phyloP scores from a whole-genome alignment of 177 flowering plant species.

The Tripterygium wilfordii region DNA sequence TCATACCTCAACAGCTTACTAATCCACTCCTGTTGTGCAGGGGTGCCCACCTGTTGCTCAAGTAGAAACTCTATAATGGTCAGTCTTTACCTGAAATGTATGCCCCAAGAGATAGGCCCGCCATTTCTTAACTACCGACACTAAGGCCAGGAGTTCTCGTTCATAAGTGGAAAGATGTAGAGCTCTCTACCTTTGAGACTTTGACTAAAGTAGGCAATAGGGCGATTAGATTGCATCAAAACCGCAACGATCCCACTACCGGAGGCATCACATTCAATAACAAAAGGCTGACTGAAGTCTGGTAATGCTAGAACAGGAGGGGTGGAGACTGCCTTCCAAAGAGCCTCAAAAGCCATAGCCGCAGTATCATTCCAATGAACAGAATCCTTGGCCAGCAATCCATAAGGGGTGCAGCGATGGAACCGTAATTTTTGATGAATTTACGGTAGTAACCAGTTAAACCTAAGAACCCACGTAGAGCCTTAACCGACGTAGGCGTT shows the following conservation, averaged over 20 bases:
- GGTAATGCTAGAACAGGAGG: slow-evolving; percentile 1
- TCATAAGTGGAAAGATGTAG: background rate
- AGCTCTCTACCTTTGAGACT: background rate
- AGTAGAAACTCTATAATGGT: background rate
- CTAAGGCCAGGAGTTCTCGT: slow-evolving; percentile 1
- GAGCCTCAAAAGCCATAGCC: background rate
- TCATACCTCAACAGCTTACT: background rate
- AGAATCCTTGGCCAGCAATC: background rate
- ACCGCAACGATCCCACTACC: slow-evolving; percentile 4
- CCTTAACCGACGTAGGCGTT: too few species aligned
- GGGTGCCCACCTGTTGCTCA: background rate
- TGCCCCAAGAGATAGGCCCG: background rate
- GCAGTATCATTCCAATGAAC: background rate
- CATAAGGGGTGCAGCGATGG: too few species aligned
- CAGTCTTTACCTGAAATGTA: background rate
- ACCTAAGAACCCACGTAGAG: too few species aligned
- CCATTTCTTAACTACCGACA: slow-evolving; percentile 4
- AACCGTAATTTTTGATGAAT: too few species aligned
- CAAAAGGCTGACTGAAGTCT: background rate
- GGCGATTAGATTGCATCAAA: background rate
- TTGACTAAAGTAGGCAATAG: slow-evolving; percentile 3
- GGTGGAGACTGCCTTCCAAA: background rate
- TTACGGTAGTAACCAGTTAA: too few species aligned
- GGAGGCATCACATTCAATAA: slow-evolving; percentile 1
- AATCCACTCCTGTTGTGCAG: too few species aligned